Base-by-base conservation (phyloP, 176 grass and related monocot genomes). In the Poa annua region DNA sequence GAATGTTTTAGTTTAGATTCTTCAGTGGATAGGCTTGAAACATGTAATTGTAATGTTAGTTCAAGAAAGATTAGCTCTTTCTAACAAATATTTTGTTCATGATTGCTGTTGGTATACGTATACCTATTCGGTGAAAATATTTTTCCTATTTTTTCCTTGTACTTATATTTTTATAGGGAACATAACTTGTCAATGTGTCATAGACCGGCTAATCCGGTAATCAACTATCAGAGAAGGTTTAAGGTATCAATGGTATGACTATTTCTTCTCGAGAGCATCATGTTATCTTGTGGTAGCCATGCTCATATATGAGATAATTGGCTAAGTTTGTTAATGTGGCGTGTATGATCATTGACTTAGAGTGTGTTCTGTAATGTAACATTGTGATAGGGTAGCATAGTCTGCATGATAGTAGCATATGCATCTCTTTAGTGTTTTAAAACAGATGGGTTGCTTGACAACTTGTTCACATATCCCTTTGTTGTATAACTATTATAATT, bases 31-130 rank as follows among this genome's bases (percentile, higher is more conserved):
- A 75, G 88, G 80, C 74, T 67, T 90, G 48, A 79, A 86, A 86
- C 12, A 32, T 86, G 72, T 90, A 86, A 74, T 86, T 90, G 88
- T 90, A 78, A 49, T 82, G 56, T 25, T 83, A 86, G 79, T 79
- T 90, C 67, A 75, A 41, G 71, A 85, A 85, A 71, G 75, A 80
- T 68, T 75, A 74, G 75, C 50, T 74, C 80, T 83, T 67, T 80
- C 57, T 61, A 21, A 69, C 67, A 44, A 74, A 62, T 62, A 49
- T 24, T 64, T 48, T 19, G 39, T 67, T 66, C 25, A 78, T 68
- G 15, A 12, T 55, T 74, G 5, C 55, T 76, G 42, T 54, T 81
- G 29, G 33, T 89, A 24, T 76, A 19, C 26, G 33, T 89, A 24
- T 76, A 19, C 26, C 57, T 77, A 35, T 53, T 45, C 39, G 25